These are phyloP conservation scores for Kodamaea sagamina DNA, from an alignment of 805 yeast species.

Conservation along the genomic window DNA sequence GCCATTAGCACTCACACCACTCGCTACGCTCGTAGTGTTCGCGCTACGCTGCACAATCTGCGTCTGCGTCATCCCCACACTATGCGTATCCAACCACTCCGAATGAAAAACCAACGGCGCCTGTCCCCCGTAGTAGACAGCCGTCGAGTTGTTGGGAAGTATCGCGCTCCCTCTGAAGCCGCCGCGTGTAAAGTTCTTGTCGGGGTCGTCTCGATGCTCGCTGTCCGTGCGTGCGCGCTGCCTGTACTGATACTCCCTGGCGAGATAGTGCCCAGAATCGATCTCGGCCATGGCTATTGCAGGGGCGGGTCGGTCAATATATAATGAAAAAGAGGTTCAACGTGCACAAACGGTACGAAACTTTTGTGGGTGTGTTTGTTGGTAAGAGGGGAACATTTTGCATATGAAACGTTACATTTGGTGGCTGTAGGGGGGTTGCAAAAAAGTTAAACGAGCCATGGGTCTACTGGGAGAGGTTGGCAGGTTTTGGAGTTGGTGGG, in stretches of 20 bases:
- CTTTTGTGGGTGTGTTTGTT: constrained; percentile 1
- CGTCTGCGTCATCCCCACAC: constrained; percentile 4
- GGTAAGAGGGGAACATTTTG: too few species aligned
- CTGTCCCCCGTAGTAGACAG: constrained; percentile 4
- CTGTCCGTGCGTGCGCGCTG: background rate
- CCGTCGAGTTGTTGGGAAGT: constrained; percentile 7
- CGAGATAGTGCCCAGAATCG: constrained; percentile 5
- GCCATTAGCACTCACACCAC: background rate
- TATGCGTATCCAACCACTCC: constrained; percentile 10
- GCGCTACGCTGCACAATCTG: constrained; percentile 1
- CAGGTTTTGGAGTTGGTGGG: too few species aligned
- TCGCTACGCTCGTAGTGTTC: too few species aligned
- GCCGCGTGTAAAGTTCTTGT: constrained; percentile 1
- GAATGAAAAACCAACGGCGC: constrained; percentile 8
- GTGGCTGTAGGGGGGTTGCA: too few species aligned
- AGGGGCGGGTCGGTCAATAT: background rate
- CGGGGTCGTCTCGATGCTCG: background rate
- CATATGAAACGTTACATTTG: too few species aligned
- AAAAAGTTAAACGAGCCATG: too few species aligned
- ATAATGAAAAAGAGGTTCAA: background rate
- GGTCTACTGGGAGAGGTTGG: too few species aligned
- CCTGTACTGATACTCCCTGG: background rate
- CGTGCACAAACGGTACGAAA: constrained; percentile 1
- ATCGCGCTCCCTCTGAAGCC: constrained; percentile 6
- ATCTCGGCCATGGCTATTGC: constrained; percentile 5